Conservation (phyloP, 164 flowering plant species). For the Hamamelis virginiana region DNA sequence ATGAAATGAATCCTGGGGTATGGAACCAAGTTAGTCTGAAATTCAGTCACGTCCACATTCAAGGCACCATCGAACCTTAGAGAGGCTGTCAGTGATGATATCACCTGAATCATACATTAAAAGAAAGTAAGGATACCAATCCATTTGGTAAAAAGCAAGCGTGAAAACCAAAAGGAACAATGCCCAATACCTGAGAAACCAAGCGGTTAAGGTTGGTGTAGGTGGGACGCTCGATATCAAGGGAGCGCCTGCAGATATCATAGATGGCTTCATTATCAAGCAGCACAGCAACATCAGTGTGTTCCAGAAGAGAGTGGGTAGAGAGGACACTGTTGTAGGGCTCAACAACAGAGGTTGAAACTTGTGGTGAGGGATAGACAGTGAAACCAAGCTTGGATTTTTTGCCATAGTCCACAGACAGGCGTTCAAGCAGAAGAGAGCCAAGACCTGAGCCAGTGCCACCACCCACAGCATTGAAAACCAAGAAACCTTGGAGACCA, state of each 20-base stretch:
- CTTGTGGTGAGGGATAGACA: conserved; percentile 56
- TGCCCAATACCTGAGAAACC: conserved; percentile 47
- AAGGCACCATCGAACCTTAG: conserved; percentile 68
- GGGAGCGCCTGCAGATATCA: conserved; percentile 48
- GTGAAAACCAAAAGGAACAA: background rate
- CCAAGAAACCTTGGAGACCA: conserved; percentile 62
- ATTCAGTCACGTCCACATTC: conserved; percentile 67
- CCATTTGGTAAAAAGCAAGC: background rate
- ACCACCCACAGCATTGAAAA: conserved; percentile 42
- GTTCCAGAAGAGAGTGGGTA: conserved; percentile 45
- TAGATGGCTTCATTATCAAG: conserved; percentile 49
- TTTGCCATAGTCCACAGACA: conserved; percentile 49
- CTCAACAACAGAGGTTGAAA: conserved; percentile 55
- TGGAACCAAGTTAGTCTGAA: conserved; percentile 72
- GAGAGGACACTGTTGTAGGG: conserved; percentile 54
- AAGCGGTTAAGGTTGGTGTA: conserved; percentile 64
- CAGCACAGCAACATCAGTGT: conserved; percentile 46
- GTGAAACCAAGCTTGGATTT: conserved; percentile 49
- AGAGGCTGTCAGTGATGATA: conserved; percentile 67
- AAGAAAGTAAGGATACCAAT: background rate
- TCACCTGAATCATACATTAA: conserved; percentile 35
- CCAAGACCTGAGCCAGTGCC: conserved; percentile 59
- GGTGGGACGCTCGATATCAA: conserved; percentile 62
- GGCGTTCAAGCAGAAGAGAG: conserved; percentile 47
- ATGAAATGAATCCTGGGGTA: conserved; percentile 71